A percentile compares a stretch with the other conserved stretches of the same genome.
Evolutionary conservation across 306 rosid species (phyloP).

Genomic region (Rosa lucieae): DNA sequence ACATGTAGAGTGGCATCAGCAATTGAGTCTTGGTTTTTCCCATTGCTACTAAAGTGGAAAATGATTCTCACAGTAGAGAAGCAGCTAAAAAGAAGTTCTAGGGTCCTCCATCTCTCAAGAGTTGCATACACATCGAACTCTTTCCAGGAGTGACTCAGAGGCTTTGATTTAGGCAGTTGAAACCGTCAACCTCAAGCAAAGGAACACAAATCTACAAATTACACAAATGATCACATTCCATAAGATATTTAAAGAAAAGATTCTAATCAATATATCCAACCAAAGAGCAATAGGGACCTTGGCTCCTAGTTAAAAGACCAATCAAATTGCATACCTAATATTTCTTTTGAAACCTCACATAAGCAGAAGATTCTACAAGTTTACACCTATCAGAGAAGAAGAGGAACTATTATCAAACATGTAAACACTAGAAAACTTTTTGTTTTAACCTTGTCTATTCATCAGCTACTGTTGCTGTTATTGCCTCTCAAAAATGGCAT

Average conservation of each 20-base stretch:
- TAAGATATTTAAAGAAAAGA: background rate
- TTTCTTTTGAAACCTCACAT: background rate
- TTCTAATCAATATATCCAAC: background rate
- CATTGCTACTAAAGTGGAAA: too few relatives aligned
- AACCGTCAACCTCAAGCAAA: background rate
- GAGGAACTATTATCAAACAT: background rate
- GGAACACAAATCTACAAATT: background rate
- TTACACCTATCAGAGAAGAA: background rate
- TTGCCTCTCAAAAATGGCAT: slow-evolving; percentile 41
- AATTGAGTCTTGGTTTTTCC: too few relatives aligned
- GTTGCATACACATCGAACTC: background rate
- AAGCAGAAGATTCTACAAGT: background rate
- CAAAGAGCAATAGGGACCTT: background rate
- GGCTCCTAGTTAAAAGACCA: background rate
- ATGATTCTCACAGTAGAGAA: too few relatives aligned
- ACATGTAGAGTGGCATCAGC: background rate
- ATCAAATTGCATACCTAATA: background rate
- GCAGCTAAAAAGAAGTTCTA: too few relatives aligned
- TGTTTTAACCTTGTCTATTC: slow-evolving; percentile 21
- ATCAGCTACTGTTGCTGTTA: slow-evolving; percentile 30
- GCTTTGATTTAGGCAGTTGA: background rate
- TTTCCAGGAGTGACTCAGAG: background rate
- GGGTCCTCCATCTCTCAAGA: background rate
- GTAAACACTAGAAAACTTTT: background rate
- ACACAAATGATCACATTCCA: background rate